These are phyloP conservation scores for Mortierella sp. DNA, from an alignment of 371 early-diverging fungal genomes.

Conservation along the genomic window DNA sequence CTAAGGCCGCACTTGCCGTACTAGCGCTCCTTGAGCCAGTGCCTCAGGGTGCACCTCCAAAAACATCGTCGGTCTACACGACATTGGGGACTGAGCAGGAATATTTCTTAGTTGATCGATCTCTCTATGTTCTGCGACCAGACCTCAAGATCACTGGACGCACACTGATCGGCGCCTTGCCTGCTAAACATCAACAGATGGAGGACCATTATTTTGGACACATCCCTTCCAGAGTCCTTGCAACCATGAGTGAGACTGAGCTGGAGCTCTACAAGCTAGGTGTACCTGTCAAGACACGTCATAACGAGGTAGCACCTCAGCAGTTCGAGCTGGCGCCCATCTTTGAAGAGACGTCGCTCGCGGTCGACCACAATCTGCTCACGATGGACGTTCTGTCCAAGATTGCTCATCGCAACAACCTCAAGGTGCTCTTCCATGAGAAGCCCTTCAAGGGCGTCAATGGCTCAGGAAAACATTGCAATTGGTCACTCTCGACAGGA, in stretches of 20 bases:
- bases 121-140: slow-evolving; percentile 88
- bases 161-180: slow-evolving; percentile 90
- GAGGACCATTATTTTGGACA: slow-evolving; percentile 99
- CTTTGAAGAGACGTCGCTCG: slow-evolving; percentile 93
- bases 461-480: slow-evolving; percentile 98
- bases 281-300: slow-evolving; percentile 98
- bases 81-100: slow-evolving; percentile 98
- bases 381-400: slow-evolving; percentile 96
- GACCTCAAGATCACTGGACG: slow-evolving; percentile 97
- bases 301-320: slow-evolving; percentile 98
- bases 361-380: slow-evolving; percentile 97
- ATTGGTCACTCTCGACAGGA: slow-evolving; percentile 96
- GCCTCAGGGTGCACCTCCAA: slow-evolving; percentile 64
- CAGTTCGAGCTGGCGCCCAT: slow-evolving; percentile 98
- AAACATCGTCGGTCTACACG: slow-evolving; percentile 82
- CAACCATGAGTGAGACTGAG: slow-evolving; percentile 91
- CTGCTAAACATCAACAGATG: slow-evolving; percentile 97
- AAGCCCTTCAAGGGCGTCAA: slow-evolving; percentile 99
- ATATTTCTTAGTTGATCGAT: slow-evolving; percentile 96
- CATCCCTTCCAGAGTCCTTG: slow-evolving; percentile 93
- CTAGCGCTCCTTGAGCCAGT: slow-evolving; percentile 75
- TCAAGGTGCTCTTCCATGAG: slow-evolving; percentile 97
- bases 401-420: slow-evolving; percentile 96
- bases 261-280: slow-evolving; percentile 92
- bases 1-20: slow-evolving; percentile 81